Percentiles rank a stretch among this genome's conserved stretches.
Evolutionary conservation across 495 filamentous ascomycete genomes (phyloP).

Genomic region (Hypoxylon rickii): DNA sequence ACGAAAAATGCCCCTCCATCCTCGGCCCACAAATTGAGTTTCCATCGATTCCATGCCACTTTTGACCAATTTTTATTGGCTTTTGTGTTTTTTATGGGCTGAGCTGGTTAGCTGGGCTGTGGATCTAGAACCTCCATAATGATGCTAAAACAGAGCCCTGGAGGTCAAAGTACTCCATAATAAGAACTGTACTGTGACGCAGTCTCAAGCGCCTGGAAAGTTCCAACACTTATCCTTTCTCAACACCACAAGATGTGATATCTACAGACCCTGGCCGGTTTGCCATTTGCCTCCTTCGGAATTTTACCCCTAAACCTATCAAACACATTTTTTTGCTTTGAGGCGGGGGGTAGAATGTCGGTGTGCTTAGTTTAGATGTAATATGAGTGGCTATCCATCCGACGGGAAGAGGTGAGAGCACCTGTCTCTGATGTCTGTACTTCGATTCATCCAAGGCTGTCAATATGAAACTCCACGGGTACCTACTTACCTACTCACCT

Average conservation of each 20-base stretch:
- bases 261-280: conserved; percentile 3
- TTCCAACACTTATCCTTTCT: neutral
- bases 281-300: neutral
- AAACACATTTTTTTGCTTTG: neutral
- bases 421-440: no score
- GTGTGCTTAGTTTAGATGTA: conserved; percentile 8
- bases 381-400: neutral
- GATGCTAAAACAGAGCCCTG: no score
- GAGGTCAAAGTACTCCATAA: neutral
- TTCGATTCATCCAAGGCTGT: neutral
- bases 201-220: neutral
- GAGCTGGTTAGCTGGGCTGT: conserved; percentile 12
- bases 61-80: conserved; percentile 21
- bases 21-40: conserved; percentile 13
- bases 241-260: conserved; percentile 9
- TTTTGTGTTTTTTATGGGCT: neutral
- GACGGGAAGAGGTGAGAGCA: no score
- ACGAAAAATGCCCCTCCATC: conserved; percentile 33
- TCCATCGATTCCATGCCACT: conserved; percentile 12
- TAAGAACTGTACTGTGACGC: conserved; percentile 3
- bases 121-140: conserved; percentile 1
- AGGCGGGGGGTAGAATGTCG: conserved; percentile 8
- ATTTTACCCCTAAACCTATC: conserved; percentile 5
- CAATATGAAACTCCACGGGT: conserved; percentile 20
- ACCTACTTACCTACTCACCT: no score